Evolutionary conservation across 2,329 filamentous ascomycete species (phyloP).

Genomic region (Trichoderma semiorbis): DNA sequence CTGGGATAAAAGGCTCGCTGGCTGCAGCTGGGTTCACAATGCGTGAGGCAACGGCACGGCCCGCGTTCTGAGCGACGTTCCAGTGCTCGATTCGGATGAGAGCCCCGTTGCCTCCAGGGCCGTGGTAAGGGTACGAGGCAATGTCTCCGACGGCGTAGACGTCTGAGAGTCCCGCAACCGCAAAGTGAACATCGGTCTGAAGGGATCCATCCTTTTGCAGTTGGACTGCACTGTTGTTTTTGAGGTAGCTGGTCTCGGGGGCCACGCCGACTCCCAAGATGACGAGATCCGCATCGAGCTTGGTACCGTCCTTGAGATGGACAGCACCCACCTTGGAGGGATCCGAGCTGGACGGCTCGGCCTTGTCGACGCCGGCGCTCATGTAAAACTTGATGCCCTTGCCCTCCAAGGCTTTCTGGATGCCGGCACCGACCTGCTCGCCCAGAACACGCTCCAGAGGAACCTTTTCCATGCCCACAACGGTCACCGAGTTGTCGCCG

Average conservation of each 20-base stretch:
- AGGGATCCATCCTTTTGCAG: slow-evolving; percentile 85
- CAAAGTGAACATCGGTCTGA: slow-evolving; percentile 74
- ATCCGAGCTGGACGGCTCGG: slow-evolving; percentile 65
- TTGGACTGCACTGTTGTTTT: slow-evolving; percentile 63
- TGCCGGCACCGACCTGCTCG: slow-evolving; percentile 71
- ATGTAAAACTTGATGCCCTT: slow-evolving; percentile 88
- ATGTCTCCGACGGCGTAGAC: slow-evolving; percentile 96
- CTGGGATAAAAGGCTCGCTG: slow-evolving; percentile 75
- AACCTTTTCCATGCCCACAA: slow-evolving; percentile 83
- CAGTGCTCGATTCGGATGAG: slow-evolving; percentile 90
- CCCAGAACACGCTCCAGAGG: slow-evolving; percentile 88
- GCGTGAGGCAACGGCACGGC: slow-evolving; percentile 72
- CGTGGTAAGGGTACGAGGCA: slow-evolving; percentile 89
- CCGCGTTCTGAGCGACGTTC: slow-evolving; percentile 95
- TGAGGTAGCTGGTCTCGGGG: slow-evolving; percentile 80
- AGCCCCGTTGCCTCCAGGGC: slow-evolving; percentile 74
- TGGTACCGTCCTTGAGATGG: slow-evolving; percentile 79
- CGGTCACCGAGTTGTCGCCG: slow-evolving; percentile 77
- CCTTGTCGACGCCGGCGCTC: slow-evolving; percentile 77
- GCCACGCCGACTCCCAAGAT: slow-evolving; percentile 87
- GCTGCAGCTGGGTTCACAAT: slow-evolving; percentile 62
- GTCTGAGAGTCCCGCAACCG: slow-evolving; percentile 70
- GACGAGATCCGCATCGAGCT: slow-evolving; percentile 81
- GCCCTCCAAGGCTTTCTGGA: slow-evolving; percentile 75
- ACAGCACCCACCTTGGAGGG: slow-evolving; percentile 74